Conservation (phyloP, 2,329 filamentous ascomycete species). For the Claviceps sorghi region DNA sequence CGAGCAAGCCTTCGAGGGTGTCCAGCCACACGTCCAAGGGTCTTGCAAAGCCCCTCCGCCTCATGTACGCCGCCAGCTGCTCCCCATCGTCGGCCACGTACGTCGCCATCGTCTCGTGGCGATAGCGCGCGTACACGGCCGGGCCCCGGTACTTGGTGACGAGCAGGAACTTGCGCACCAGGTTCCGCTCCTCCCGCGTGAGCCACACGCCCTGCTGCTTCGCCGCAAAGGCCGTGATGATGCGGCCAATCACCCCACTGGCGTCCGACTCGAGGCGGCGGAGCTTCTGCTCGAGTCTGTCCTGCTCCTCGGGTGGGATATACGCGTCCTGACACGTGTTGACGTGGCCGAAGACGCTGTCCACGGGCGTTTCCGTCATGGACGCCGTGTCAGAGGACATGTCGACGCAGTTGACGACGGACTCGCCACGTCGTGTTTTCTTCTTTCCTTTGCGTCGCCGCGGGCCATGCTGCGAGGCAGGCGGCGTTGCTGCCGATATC, state of each 20-base stretch:
- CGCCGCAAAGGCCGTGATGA: background rate
- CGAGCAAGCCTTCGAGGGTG: background rate
- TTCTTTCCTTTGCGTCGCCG: background rate
- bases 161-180: background rate
- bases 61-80: background rate
- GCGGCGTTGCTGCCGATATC: background rate
- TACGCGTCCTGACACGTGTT: background rate
- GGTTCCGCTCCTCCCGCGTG: background rate
- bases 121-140: background rate
- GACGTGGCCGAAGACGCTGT: background rate
- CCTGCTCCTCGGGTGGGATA: background rate
- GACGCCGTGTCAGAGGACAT: background rate
- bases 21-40: background rate
- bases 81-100: background rate
- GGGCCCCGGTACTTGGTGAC: background rate
- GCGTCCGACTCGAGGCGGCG: background rate
- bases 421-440: background rate
- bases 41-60: background rate
- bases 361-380: background rate
- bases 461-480: background rate
- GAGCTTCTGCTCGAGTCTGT: background rate
- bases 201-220: background rate
- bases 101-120: background rate
- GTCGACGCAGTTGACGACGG: background rate
- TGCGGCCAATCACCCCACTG: background rate